Evolutionary conservation across 345 rosid genomes (phyloP).

Genomic region (Citrus glauca): DNA sequence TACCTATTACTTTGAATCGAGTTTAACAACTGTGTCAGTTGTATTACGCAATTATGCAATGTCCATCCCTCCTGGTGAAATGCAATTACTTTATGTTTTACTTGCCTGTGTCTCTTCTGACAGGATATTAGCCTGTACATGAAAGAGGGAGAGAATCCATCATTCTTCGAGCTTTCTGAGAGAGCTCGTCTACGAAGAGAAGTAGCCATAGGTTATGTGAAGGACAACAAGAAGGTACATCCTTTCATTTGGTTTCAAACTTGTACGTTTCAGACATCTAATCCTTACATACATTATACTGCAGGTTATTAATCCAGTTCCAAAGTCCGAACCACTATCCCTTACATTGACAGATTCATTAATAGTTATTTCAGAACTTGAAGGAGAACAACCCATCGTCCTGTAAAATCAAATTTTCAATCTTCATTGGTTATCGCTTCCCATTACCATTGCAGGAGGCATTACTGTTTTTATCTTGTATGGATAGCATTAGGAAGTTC

Average conservation of each 20-base stretch:
- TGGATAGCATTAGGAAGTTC: neutral
- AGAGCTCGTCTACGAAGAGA: slow-evolving; percentile 74
- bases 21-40: neutral
- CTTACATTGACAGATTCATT: slow-evolving; percentile 57
- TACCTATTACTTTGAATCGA: neutral
- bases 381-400: slow-evolving; percentile 65
- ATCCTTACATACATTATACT: neutral
- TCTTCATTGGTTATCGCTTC: neutral
- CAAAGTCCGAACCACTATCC: slow-evolving; percentile 59
- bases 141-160: slow-evolving; percentile 78
- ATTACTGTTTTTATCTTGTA: neutral
- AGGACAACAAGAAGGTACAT: slow-evolving; percentile 60
- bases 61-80: neutral
- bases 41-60: neutral
- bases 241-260: neutral
- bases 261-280: slow-evolving; percentile 1
- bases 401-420: neutral
- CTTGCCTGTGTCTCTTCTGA: slow-evolving; percentile 3
- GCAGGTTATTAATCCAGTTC: slow-evolving; percentile 80
- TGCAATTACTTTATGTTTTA: neutral
- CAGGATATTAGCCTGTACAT: slow-evolving; percentile 82
- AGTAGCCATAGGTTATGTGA: slow-evolving; percentile 88
- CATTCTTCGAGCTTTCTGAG: slow-evolving; percentile 75
- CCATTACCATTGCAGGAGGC: slow-evolving; percentile 4
- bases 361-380: slow-evolving; percentile 90